These are phyloP conservation scores for Forsythia suspensa DNA, from an alignment of 257 asterid species.

Conservation along the genomic window DNA sequence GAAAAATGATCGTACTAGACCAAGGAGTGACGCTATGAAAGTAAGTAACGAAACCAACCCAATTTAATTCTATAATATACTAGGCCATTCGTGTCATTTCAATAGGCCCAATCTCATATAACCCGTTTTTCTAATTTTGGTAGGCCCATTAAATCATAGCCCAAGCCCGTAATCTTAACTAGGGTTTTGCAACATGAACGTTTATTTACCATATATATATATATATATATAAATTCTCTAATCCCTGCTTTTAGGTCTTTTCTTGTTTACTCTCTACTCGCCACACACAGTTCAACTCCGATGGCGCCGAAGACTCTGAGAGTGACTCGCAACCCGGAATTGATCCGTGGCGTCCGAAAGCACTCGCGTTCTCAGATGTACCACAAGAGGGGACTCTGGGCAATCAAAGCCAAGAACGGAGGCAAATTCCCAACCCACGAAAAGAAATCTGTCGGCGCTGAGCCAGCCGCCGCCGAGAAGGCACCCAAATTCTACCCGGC, in stretches of 20 bases:
- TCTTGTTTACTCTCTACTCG: background rate
- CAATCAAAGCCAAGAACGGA: constrained; percentile 66
- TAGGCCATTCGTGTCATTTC: background rate
- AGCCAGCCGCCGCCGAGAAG: constrained; percentile 34
- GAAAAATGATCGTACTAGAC: too few species aligned
- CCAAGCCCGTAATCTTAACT: background rate
- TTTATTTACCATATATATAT: too few species aligned
- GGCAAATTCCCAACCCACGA: constrained; percentile 60
- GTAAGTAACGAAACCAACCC: too few species aligned
- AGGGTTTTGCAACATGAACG: background rate
- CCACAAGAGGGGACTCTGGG: constrained; percentile 79
- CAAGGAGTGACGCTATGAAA: too few species aligned
- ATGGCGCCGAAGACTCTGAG: constrained; percentile 45
- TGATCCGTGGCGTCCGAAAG: constrained; percentile 48
- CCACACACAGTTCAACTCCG: background rate
- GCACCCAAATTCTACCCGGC: constrained; percentile 58
- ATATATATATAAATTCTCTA: too few species aligned
- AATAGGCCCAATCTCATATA: background rate
- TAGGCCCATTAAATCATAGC: background rate
- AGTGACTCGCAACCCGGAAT: constrained; percentile 51
- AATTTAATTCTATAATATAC: too few species aligned
- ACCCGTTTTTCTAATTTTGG: too few species aligned
- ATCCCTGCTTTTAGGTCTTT: background rate
- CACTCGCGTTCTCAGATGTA: constrained; percentile 56
- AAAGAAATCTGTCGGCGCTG: constrained; percentile 29